Evolutionary conservation across 1,139 yeast genomes (phyloP).

Genomic region (Saccharomyces hybrid): DNA sequence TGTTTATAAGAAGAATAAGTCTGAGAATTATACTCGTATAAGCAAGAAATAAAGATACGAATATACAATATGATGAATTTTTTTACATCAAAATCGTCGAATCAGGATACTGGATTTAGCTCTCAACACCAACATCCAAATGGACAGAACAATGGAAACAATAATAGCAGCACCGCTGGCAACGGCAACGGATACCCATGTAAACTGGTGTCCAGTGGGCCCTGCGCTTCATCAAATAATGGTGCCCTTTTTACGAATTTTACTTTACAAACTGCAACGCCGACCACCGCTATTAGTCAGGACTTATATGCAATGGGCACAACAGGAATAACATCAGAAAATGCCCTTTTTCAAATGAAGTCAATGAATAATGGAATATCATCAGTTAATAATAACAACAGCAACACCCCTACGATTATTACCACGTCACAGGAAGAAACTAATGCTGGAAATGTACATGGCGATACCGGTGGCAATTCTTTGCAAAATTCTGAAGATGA

Average conservation of each 20-base stretch:
- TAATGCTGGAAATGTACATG: neutral
- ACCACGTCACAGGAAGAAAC: constrained; percentile 2
- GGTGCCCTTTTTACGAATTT: constrained; percentile 23
- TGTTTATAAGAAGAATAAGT: neutral
- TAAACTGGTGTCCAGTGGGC: neutral
- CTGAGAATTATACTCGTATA: neutral
- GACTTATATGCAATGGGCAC: constrained; percentile 64
- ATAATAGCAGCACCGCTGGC: constrained; percentile 6
- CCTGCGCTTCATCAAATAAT: neutral
- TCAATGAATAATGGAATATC: constrained; percentile 16
- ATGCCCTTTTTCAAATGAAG: constrained; percentile 30
- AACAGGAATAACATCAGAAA: constrained; percentile 44
- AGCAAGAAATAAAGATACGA: neutral
- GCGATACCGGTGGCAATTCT: neutral
- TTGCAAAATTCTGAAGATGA: constrained; percentile 3
- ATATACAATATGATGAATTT: constrained; percentile 21
- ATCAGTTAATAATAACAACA: constrained; percentile 6
- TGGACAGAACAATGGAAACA: constrained; percentile 5
- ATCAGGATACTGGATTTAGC: constrained; percentile 2
- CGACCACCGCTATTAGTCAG: constrained; percentile 61
- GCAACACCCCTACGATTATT: constrained; percentile 18
- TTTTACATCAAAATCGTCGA: constrained; percentile 16
- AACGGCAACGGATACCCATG: constrained; percentile 12
- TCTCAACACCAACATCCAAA: constrained; percentile 6
- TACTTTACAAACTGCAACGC: constrained; percentile 34